These are phyloP conservation scores for Begonia masoniana DNA, from an alignment of 306 rosid species.

Conservation along the genomic window DNA sequence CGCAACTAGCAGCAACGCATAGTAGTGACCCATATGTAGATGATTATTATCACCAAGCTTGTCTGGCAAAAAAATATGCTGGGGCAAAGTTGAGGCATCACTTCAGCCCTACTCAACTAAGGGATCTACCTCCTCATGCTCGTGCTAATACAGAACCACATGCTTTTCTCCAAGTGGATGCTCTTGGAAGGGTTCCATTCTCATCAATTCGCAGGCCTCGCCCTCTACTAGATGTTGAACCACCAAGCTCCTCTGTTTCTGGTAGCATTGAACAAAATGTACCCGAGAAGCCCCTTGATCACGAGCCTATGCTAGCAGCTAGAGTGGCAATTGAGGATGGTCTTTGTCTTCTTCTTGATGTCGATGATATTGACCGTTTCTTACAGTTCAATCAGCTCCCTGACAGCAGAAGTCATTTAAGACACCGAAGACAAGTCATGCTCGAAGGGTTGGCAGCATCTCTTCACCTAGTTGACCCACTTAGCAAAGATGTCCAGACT, in stretches of 20 bases:
- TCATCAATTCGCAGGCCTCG: conserved; percentile 99
- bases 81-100: conserved; percentile 82
- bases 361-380: conserved; percentile 91
- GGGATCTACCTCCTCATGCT: conserved; percentile 74
- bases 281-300: conserved; percentile 86
- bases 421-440: conserved; percentile 49
- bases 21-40: conserved; percentile 97
- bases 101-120: conserved; percentile 73
- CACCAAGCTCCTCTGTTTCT: conserved; percentile 48
- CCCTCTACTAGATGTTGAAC: conserved; percentile 92
- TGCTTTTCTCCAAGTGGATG: conserved; percentile 99
- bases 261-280: conserved; percentile 50
- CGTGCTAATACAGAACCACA: conserved; percentile 78
- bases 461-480: conserved; percentile 84
- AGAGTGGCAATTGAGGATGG: conserved; percentile 93
- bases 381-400: conserved; percentile 78
- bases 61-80: conserved; percentile 65
- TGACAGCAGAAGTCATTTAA: conserved; percentile 57
- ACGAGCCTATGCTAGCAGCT: conserved; percentile 94
- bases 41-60: conserved; percentile 90
- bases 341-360: conserved; percentile 86
- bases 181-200: conserved; percentile 96
- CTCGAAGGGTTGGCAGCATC: conserved; percentile 75
- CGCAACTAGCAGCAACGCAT: conserved; percentile 94
- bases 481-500: conserved; percentile 49